These are phyloP conservation scores for Aspergillus sp. DNA, from an alignment of 2,329 filamentous ascomycete genomes.

Conservation along the genomic window DNA sequence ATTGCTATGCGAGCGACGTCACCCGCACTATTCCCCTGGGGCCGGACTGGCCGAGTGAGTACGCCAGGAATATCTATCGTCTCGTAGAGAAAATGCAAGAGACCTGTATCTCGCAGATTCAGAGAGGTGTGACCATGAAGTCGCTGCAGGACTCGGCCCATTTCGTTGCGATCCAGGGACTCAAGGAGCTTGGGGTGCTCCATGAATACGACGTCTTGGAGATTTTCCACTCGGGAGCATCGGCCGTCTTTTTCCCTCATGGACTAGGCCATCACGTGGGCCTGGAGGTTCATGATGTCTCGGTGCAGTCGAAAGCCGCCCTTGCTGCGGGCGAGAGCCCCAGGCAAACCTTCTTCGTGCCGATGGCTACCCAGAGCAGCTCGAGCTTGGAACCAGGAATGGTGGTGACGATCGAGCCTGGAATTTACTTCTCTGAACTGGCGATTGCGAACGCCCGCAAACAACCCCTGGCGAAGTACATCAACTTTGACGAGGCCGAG, in stretches of 20 bases:
- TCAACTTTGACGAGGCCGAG: constrained; percentile 39
- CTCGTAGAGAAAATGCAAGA: constrained; percentile 86
- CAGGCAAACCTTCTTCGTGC: constrained; percentile 25
- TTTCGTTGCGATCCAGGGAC: constrained; percentile 74
- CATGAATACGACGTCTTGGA: constrained; percentile 59
- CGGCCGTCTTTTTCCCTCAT: constrained; percentile 42
- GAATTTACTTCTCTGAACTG: constrained; percentile 46
- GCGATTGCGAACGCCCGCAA: constrained; percentile 36
- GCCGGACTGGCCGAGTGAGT: constrained; percentile 59
- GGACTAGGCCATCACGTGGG: constrained; percentile 60
- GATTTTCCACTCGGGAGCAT: constrained; percentile 36
- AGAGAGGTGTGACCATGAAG: constrained; percentile 75
- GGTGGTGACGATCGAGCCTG: constrained; percentile 58
- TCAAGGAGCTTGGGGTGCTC: constrained; percentile 74
- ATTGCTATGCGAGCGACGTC: constrained; percentile 70
- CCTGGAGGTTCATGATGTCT: constrained; percentile 46
- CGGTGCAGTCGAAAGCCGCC: constrained; percentile 35
- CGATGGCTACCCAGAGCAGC: constrained; percentile 3
- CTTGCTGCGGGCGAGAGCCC: constrained; percentile 1
- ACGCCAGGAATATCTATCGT: constrained; percentile 73
- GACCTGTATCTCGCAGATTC: constrained; percentile 70
- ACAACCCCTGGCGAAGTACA: constrained; percentile 32
- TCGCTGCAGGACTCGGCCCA: constrained; percentile 79
- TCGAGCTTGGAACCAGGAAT: constrained; percentile 49
- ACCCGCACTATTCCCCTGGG: constrained; percentile 84